These are phyloP conservation scores for Aspergillus tubingensis DNA, from an alignment of 2,329 filamentous ascomycete species.

Conservation along the genomic window DNA sequence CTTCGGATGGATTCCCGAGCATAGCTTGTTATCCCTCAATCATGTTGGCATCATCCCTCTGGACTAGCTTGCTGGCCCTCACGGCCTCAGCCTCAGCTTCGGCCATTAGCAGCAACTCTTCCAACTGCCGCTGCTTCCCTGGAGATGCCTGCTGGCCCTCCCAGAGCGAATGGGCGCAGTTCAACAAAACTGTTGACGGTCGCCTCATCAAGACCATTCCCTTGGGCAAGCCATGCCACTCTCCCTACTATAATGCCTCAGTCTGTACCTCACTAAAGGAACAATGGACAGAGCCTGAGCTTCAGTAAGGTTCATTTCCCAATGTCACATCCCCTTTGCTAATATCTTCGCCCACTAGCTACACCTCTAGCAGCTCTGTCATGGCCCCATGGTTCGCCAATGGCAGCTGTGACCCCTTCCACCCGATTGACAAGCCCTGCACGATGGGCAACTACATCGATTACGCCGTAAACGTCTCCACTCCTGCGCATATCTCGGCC, in stretches of 20 bases:
- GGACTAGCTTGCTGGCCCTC: conserved; percentile 5
- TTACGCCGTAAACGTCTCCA: conserved; percentile 41
- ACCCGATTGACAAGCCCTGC: conserved; percentile 29
- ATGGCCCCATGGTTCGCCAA: conserved; percentile 19
- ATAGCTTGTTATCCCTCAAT: not conserved
- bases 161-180: conserved; percentile 18
- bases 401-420: conserved; percentile 16
- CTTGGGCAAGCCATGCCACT: conserved; percentile 56
- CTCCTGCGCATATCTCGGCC: conserved; percentile 26
- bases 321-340: not conserved
- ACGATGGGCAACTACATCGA: conserved; percentile 32
- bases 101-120: not conserved
- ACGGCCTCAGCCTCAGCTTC: conserved; percentile 2
- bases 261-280: conserved; percentile 47
- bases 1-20: not conserved
- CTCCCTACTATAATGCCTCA: conserved; percentile 48
- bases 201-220: conserved; percentile 56
- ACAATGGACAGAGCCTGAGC: conserved; percentile 49
- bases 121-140: conserved; percentile 6
- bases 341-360: conserved; percentile 3
- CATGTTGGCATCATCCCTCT: not conserved
- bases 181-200: conserved; percentile 57
- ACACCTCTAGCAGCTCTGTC: conserved; percentile 11
- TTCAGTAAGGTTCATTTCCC: conserved; percentile 42
- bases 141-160: conserved; percentile 7